Evolutionary conservation across 768 basidiomycete genomes (phyloP).

Genomic region (Phaeotremella fagi): DNA sequence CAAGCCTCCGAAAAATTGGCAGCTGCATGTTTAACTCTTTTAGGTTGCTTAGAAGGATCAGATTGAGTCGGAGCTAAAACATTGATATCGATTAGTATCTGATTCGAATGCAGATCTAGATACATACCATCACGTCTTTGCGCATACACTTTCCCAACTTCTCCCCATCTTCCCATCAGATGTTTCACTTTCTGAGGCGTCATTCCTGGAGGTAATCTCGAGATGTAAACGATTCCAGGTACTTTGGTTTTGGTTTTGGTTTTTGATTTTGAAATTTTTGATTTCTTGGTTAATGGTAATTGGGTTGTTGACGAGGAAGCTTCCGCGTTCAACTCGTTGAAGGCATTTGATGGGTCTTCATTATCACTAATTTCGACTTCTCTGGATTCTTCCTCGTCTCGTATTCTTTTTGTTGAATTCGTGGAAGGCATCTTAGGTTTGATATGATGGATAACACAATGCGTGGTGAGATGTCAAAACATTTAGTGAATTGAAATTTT

Average conservation of each 20-base stretch:
- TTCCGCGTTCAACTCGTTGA: no score
- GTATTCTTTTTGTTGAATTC: no score
- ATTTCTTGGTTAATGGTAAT: background rate
- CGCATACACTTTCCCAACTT: constrained; percentile 85
- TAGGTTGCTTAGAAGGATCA: constrained; percentile 4
- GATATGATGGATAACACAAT: no score
- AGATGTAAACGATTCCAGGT: constrained; percentile 87
- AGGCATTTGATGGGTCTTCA: no score
- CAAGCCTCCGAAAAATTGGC: constrained; percentile 92
- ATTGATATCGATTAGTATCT: background rate
- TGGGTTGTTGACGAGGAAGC: background rate
- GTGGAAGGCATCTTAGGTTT: no score
- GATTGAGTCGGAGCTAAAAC: constrained; percentile 11
- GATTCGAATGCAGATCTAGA: background rate
- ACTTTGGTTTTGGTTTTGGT: constrained; percentile 16
- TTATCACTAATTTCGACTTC: no score
- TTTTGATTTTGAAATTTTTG: background rate
- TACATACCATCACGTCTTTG: constrained; percentile 73
- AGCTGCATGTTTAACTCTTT: constrained; percentile 81
- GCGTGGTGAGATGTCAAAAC: no score
- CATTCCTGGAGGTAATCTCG: constrained; percentile 96
- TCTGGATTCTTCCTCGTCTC: no score
- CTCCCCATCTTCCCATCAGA: constrained; percentile 82
- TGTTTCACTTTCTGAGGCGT: constrained; percentile 92
- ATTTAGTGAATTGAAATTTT: no score